Evolutionary conservation across 2,329 filamentous ascomycete species (phyloP).

Genomic region (Talaromyces amestolkiae): DNA sequence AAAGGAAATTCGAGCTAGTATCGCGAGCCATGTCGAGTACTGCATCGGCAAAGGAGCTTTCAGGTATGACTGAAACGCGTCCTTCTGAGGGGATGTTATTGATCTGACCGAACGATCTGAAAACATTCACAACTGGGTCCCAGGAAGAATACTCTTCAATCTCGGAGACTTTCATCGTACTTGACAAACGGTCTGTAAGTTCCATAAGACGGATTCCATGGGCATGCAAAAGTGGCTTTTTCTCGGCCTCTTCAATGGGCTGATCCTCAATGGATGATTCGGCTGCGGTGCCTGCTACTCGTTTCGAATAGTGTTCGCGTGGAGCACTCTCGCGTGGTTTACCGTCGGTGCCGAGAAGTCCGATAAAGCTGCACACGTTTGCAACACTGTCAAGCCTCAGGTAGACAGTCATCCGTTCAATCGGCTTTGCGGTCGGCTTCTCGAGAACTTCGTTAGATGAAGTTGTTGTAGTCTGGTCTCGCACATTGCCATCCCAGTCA

Average conservation of each 20-base stretch:
- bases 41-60: slow-evolving; percentile 74
- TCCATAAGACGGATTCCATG: slow-evolving; percentile 85
- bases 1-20: slow-evolving; percentile 67
- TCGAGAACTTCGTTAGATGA: slow-evolving; percentile 24
- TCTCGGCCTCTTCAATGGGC: slow-evolving; percentile 22
- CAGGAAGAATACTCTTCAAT: slow-evolving; percentile 67
- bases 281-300: neutral
- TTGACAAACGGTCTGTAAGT: slow-evolving; percentile 87
- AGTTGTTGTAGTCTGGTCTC: slow-evolving; percentile 25
- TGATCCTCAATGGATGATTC: slow-evolving; percentile 26
- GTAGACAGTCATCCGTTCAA: slow-evolving; percentile 72
- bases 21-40: slow-evolving; percentile 69
- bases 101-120: slow-evolving; percentile 81
- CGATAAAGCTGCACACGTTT: slow-evolving; percentile 76
- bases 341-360: slow-evolving; percentile 65
- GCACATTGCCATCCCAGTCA: slow-evolving; percentile 72
- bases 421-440: slow-evolving; percentile 47
- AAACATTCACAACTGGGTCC: slow-evolving; percentile 88
- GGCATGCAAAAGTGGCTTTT: slow-evolving; percentile 58
- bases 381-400: slow-evolving; percentile 82
- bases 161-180: slow-evolving; percentile 90
- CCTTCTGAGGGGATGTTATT: slow-evolving; percentile 81
- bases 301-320: slow-evolving; percentile 36
- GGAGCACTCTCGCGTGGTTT: slow-evolving; percentile 32
- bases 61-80: slow-evolving; percentile 74